phyloP scores from a whole-genome alignment of 306 rosid genomes.

The Cercis canadensis region DNA sequence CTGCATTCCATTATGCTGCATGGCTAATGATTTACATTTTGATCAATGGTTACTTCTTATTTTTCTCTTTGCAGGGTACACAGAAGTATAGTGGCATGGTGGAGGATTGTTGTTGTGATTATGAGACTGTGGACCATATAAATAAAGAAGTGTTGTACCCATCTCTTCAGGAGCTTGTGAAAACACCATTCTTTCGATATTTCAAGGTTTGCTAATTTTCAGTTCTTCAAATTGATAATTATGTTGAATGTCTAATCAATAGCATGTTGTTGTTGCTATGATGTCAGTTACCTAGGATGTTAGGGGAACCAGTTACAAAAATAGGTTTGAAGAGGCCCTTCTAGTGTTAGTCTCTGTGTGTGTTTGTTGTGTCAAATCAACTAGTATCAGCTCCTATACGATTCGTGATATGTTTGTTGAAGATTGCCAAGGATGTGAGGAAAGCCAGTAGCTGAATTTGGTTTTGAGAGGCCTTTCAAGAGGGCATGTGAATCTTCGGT shows the following conservation, averaged over 20 bases:
- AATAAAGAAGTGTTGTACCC: constrained; percentile 63
- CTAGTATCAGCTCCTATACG: neutral
- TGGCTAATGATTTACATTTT: constrained; percentile 1
- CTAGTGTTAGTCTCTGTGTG: neutral
- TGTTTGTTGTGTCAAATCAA: neutral
- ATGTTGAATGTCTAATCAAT: too few species aligned
- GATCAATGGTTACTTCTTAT: neutral
- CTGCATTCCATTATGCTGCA: neutral
- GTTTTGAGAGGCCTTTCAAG: constrained; percentile 17
- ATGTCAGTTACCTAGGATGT: constrained; percentile 14
- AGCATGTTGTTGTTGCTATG: constrained; percentile 4
- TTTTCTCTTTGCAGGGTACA: constrained; percentile 44
- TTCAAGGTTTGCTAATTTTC: constrained; percentile 57
- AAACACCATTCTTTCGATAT: constrained; percentile 67
- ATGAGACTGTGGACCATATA: constrained; percentile 63
- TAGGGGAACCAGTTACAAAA: neutral
- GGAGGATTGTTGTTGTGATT: constrained; percentile 79
- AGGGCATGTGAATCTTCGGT: neutral
- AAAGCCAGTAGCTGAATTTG: too few species aligned
- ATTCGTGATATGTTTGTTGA: neutral
- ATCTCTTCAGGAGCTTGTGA: constrained; percentile 65
- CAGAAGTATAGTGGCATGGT: constrained; percentile 64
- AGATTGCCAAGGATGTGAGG: neutral
- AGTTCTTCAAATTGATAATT: too few species aligned
- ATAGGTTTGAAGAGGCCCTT: constrained; percentile 10